Base-by-base conservation (phyloP, 805 yeast genomes). In the Tetrapisispora taiwanensis region DNA sequence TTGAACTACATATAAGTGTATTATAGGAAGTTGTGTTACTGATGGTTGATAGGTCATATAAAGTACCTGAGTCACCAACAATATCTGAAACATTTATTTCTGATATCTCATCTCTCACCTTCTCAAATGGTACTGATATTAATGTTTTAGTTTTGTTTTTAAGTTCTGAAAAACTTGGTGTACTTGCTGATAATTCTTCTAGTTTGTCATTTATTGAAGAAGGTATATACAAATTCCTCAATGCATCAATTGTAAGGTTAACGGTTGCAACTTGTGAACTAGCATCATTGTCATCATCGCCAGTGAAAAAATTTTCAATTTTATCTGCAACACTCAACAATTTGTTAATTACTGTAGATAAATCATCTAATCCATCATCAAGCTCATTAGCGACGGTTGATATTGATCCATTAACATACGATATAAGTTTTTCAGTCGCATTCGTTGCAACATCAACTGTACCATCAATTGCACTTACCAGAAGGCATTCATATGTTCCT, bases 401-500 rank as follows among this genome's bases (percentile, higher is more conserved):
- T 1, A 86, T 59, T 0, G 92, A 78, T 1, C 64, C 64, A 54
- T 89, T 87, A 2, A 87, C 84, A 18, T 71, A 63, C 4, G 60
- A 58, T 7, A 88, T 70, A 1, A 86, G 67, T 1, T 73, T 57
- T 52, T 82, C 84, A 0, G 95, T 79, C 0, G 86, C 75, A 55
- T 84, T 82, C 1, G 84, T 59, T 0, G 94, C 94, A 27, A 79
- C 76, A 51, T 77, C 78, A 1, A 80, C 81, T 0, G 84, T 73
- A 3, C 89, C 85, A 53, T 77, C 80, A 7, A 89, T 69, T 0
- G 88, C 76, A 5, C 92, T 80, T 0, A 84, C 76, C 13, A 87
- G 59, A 13, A 92, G 67, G 61, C 98, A 92, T 0, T 83, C 81
- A 62, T 85, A 86, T 0, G 97, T 92, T 0, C 97, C 97, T 2